Conservation (phyloP, 2,329 filamentous ascomycete genomes). For the Trichoderma atrobrunneum region DNA sequence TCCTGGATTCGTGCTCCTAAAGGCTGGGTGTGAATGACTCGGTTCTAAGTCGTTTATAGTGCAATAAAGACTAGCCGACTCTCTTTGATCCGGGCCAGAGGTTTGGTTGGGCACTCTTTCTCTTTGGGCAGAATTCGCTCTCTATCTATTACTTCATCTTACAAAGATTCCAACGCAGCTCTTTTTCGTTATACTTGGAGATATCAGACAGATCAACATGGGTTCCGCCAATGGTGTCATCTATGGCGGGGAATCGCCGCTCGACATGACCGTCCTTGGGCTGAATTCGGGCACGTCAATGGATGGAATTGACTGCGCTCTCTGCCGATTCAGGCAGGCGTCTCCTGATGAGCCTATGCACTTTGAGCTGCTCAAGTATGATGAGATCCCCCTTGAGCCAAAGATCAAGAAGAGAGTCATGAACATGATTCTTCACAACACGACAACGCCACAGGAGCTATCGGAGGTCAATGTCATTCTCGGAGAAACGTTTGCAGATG, state of each 20-base stretch:
- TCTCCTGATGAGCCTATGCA: slow-evolving; percentile 51
- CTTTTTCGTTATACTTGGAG: not conserved
- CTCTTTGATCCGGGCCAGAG: not conserved
- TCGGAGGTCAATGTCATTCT: slow-evolving; percentile 57
- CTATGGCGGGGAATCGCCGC: slow-evolving; percentile 18
- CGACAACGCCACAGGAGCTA: slow-evolving; percentile 51
- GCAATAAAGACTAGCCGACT: not conserved
- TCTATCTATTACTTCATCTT: not conserved
- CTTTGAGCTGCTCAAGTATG: slow-evolving; percentile 56
- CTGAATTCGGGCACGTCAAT: slow-evolving; percentile 50
- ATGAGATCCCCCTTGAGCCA: slow-evolving; percentile 52
- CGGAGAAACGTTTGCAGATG: slow-evolving; percentile 54
- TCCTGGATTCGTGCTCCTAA: not conserved
- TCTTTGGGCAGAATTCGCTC: not conserved
- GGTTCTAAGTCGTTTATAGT: not conserved
- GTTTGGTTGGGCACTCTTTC: not conserved
- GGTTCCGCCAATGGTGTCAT: not conserved
- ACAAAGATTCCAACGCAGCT: not conserved
- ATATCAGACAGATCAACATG: not conserved
- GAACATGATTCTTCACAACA: slow-evolving; percentile 54
- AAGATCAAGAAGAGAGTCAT: slow-evolving; percentile 56
- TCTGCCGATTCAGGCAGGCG: slow-evolving; percentile 55
- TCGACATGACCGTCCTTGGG: slow-evolving; percentile 54
- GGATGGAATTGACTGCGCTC: slow-evolving; percentile 57
- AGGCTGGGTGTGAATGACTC: not conserved